Conservation (phyloP, 148 eudicot species). For the Pharnaceum exiguum region DNA sequence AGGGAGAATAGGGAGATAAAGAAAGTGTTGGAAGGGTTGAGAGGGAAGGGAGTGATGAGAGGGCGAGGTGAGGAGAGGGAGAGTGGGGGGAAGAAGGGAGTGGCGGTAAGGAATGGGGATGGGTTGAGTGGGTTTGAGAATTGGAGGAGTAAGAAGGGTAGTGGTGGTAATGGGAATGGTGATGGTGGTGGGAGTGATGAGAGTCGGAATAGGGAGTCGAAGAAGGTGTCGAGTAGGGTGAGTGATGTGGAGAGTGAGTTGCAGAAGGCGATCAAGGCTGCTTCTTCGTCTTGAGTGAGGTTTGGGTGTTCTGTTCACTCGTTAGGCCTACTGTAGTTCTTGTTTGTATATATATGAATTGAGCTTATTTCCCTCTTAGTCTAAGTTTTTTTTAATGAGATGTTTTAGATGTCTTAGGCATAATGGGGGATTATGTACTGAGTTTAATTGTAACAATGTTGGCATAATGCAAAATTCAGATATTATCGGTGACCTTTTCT, state of each 20-base stretch:
- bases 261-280: conserved; percentile 80
- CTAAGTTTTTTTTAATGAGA: neutral
- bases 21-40: conserved; percentile 50
- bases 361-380: conserved; percentile 5
- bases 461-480: neutral
- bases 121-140: conserved; percentile 44
- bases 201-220: conserved; percentile 32
- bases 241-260: conserved; percentile 72
- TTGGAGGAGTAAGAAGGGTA: conserved; percentile 62
- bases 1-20: conserved; percentile 65
- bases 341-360: conserved; percentile 26
- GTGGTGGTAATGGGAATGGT: conserved; percentile 16
- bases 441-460: neutral
- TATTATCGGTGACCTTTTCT: too few relatives aligned
- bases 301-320: conserved; percentile 1
- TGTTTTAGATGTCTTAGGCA: neutral
- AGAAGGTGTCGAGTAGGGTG: conserved; percentile 25
- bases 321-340: conserved; percentile 1
- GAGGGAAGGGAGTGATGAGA: conserved; percentile 12
- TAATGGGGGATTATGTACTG: conserved; percentile 8
- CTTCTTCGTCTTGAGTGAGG: conserved; percentile 42
- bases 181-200: conserved; percentile 13
- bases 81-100: conserved; percentile 19
- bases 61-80: conserved; percentile 31
- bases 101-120: conserved; percentile 23